Percentiles rank a stretch among this genome's conserved stretches.
Evolutionary conservation across 2,329 filamentous ascomycete species (phyloP).

Genomic region (Aureobasidium zeae): DNA sequence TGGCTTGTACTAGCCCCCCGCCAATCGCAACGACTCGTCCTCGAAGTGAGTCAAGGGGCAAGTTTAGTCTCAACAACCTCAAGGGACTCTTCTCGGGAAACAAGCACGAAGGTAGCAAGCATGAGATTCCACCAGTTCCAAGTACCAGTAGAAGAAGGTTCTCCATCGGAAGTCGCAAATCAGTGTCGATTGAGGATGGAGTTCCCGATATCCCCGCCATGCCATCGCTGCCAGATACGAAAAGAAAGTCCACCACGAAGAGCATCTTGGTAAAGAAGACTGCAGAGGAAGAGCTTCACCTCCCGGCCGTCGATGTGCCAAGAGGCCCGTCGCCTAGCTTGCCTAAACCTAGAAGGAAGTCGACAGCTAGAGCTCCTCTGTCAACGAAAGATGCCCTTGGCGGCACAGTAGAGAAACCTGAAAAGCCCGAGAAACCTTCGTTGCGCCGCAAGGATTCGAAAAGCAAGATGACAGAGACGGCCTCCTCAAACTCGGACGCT

Average conservation of each 20-base stretch:
- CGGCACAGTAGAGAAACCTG: no score
- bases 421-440: not conserved
- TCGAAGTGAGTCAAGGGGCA: conserved; percentile 24
- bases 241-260: not conserved
- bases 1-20: no score
- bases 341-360: conserved; percentile 5
- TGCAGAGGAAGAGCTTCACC: not conserved
- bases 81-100: conserved; percentile 24
- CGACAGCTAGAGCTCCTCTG: not conserved
- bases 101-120: no score
- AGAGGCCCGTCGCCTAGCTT: not conserved
- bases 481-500: not conserved
- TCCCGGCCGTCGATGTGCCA: not conserved
- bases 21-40: conserved; percentile 6
- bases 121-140: conserved; percentile 17
- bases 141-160: conserved; percentile 8
- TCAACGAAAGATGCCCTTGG: not conserved
- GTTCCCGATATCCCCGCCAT: not conserved
- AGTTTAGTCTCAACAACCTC: conserved; percentile 24
- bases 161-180: conserved; percentile 2
- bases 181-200: not conserved
- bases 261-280: conserved; percentile 1
- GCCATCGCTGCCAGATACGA: not conserved
- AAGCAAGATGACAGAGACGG: not conserved
- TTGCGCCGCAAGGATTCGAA: not conserved